Base-by-base conservation (phyloP, 495 filamentous ascomycete species). In the Aspergillus nanangensis region DNA sequence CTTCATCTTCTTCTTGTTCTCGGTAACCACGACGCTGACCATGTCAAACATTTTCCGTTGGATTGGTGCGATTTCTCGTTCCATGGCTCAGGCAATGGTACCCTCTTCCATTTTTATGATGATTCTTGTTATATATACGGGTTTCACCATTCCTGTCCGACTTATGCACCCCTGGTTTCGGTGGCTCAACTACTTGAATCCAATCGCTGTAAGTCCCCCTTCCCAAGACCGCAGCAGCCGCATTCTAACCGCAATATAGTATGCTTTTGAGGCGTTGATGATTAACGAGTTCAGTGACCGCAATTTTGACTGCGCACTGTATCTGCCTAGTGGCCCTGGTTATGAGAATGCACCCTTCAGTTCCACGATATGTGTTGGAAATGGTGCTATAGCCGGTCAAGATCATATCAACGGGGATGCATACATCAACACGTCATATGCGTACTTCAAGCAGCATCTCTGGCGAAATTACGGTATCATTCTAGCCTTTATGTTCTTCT, bases 401-500 rank as follows among this genome's bases (percentile, higher is more conserved):
- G 21, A 53, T 31, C 71, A 58, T 19, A 76, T 87, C 38, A 62
- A 76, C 32, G 91, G 90, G 21, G 86, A 88, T 45, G 66, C 56
- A n/a, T 95, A 87, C 55, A 69, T 91, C 49, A 66, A 71, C 25
- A 66, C 66, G 4, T 61, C 75, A 13, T 92, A 76, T 67, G 32
- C 66, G 13, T 90, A 91, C 63, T 76, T 74, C 47, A 57, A 66
- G 33, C 45, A 55, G 4, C 72, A 93, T 65, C 75, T 81, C 34
- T 92, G 87, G 88, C 75, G 90, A 31, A 90, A 95, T 65, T 73
- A 90, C 19, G 90, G 88, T 33, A 88, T 96, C 49, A 60, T 95
- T 39, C 62, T 89, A 25, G 87, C 62, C 1, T 91, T 95, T 63
- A 78, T 87, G 62, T 46, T 85, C 23, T 79, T 77, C 55, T 83